phyloP scores from a whole-genome alignment of 345 rosid species.

The Salix arbutifolia region DNA sequence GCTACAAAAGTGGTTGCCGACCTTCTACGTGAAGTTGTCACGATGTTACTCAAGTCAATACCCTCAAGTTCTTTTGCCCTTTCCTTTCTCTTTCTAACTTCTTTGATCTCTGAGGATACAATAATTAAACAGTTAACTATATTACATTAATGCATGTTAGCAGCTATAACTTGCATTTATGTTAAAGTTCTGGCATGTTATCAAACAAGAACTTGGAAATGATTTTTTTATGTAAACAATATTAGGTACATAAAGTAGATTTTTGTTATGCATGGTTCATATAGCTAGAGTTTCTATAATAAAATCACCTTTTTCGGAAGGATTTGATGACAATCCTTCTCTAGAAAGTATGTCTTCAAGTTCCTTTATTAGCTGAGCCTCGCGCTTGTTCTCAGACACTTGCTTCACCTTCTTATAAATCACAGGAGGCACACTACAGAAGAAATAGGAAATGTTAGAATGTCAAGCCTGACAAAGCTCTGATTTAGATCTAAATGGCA shows the following conservation, averaged over 20 bases:
- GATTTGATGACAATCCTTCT: conserved; percentile 80
- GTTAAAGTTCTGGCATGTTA: background rate
- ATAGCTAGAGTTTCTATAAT: conserved; percentile 10
- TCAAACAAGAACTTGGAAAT: background rate
- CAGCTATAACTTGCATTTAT: background rate
- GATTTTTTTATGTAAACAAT: background rate
- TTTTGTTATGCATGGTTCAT: background rate
- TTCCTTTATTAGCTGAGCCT: conserved; percentile 69
- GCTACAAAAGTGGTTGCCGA: conserved; percentile 53
- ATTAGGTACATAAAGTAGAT: background rate
- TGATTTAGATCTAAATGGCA: conserved; percentile 3
- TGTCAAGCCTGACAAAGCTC: conserved; percentile 6
- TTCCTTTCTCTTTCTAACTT: conserved; percentile 60
- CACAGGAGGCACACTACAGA: conserved; percentile 68
- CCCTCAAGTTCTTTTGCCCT: conserved; percentile 85
- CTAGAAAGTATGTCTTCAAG: conserved; percentile 76
- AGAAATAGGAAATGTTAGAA: conserved; percentile 7
- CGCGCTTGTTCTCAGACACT: conserved; percentile 75
- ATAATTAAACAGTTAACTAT: conserved; percentile 4
- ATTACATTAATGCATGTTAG: background rate
- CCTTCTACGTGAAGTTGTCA: conserved; percentile 77
- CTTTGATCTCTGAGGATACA: conserved; percentile 67
- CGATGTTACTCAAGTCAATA: conserved; percentile 78
- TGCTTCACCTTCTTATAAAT: conserved; percentile 84
- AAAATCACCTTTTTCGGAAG: conserved; percentile 71